Evolutionary conservation across 495 filamentous ascomycete genomes (phyloP).

Genomic region (Clavariopsis aquatica): DNA sequence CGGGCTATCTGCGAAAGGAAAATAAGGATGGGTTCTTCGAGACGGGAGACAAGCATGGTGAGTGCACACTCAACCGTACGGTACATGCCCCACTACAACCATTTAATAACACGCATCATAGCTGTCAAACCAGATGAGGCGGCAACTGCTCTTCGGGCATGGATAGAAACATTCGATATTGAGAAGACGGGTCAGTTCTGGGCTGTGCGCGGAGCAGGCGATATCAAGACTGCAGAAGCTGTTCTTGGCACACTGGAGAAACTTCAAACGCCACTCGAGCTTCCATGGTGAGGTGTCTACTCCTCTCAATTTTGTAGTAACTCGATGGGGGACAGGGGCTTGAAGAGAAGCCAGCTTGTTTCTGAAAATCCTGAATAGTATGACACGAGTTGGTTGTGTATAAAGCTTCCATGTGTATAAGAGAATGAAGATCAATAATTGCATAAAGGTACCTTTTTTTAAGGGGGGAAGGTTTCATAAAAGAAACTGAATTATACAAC

Average conservation of each 20-base stretch:
- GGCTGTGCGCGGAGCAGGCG: conserved; percentile 67
- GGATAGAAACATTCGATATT: conserved; percentile 64
- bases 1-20: conserved; percentile 78
- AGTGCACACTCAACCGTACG: conserved; percentile 31
- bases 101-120: neutral
- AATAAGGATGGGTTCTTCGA: conserved; percentile 70
- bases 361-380: no score
- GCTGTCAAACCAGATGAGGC: conserved; percentile 70
- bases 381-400: no score
- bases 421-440: no score
- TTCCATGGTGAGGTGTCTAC: conserved; percentile 62
- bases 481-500: no score
- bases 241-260: conserved; percentile 58
- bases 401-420: no score
- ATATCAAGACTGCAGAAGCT: conserved; percentile 68
- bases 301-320: neutral
- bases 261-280: conserved; percentile 63
- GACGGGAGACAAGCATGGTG: conserved; percentile 66
- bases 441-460: no score
- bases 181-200: conserved; percentile 68
- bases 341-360: no score
- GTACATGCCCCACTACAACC: neutral
- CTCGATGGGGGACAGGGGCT: neutral
- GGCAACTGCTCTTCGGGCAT: conserved; percentile 62
- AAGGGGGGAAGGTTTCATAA: no score